These are phyloP conservation scores for Asterionellopsis glacialis DNA, from an alignment of 108 stramenopile genomes.

Conservation along the genomic window DNA sequence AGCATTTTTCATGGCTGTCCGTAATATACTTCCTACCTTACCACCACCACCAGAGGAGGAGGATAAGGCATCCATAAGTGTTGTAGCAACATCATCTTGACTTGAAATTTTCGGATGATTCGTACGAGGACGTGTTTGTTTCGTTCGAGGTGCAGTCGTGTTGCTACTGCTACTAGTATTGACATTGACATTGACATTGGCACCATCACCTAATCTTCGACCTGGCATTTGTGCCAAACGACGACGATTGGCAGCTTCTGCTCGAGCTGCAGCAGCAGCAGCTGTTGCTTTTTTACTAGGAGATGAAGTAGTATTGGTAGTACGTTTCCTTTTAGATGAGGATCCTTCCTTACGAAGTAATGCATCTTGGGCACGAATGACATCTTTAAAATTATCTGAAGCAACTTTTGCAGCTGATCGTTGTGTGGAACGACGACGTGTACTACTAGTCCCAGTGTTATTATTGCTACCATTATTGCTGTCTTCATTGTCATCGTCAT, in stretches of 20 bases:
- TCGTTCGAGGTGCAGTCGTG: background rate
- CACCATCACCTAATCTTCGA: conserved; percentile 40
- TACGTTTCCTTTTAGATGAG: conserved; percentile 11
- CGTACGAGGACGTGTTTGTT: background rate
- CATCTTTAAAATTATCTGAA: conserved; percentile 42
- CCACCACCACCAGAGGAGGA: conserved; percentile 23
- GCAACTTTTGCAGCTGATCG: conserved; percentile 57
- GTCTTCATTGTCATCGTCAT: too few relatives aligned
- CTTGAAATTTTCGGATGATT: conserved; percentile 1
- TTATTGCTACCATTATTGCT: too few relatives aligned
- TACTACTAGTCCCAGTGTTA: too few relatives aligned
- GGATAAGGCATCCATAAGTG: conserved; percentile 56
- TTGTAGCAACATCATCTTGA: conserved; percentile 56
- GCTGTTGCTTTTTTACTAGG: conserved; percentile 4
- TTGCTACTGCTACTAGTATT: background rate
- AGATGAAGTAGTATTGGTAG: background rate
- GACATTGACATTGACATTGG: conserved; percentile 1
- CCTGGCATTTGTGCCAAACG: conserved; percentile 30
- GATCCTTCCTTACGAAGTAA: conserved; percentile 21
- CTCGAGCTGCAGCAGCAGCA: conserved; percentile 16
- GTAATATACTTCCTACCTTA: conserved; percentile 52
- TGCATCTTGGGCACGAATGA: conserved; percentile 63
- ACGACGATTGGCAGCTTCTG: background rate
- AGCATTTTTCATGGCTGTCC: conserved; percentile 76
- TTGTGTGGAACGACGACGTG: conserved; percentile 9